Evolutionary conservation across 345 rosid genomes (phyloP), one percentile per base, ranked within the genome.

Genomic region (Turnera subulata): DNA sequence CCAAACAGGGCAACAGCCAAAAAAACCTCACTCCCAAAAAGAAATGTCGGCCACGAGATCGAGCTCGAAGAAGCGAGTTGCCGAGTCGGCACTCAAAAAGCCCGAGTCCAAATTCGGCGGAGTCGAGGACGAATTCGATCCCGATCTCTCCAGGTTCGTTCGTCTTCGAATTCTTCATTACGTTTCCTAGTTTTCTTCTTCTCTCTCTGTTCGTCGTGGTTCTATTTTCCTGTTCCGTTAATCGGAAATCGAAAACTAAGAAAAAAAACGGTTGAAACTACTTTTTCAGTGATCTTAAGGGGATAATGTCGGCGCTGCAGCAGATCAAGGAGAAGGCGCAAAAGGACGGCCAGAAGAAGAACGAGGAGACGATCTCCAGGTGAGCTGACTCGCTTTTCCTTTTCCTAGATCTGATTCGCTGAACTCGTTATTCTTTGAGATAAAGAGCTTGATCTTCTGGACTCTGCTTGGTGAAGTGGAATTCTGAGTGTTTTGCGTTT

Each of bases 351-450:
- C 85, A 77, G 39, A 85, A 82, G 86, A 87, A 79, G 79, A 87
- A 88, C 66, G 97, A 85, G 61, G 86, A 87, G 62, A 91, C 91
- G 61, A 83, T 91, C 66, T 83, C 87, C 17, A 91, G 96, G 96
- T 85, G 46, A 64, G 29, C 13, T 18, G 11, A 57, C 44, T 29
- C 11, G 11, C 15, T 13, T 24, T 29, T 29, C 35, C 35, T 8
- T 29, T 4, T 29, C 8, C 8, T 4, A 29, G 8, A 3, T 29
- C 8, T 29, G 35, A 29, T 29, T 29, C 35, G 35, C 8, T 29
- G 8, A 29, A n/a, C n/a, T n/a, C n/a, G n/a, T n/a, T n/a, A n/a
- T n/a, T n/a, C n/a, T n/a, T n/a, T n/a, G n/a, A n/a, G 35, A 29
- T 4, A 29, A 8, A 29, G 35, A 29, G 8, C 4, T 29, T 29